A percentile compares a stretch with the other conserved stretches of the same genome.
phyloP scores from a whole-genome alignment of 2,329 filamentous ascomycete species.

The Alternaria brassicae region DNA sequence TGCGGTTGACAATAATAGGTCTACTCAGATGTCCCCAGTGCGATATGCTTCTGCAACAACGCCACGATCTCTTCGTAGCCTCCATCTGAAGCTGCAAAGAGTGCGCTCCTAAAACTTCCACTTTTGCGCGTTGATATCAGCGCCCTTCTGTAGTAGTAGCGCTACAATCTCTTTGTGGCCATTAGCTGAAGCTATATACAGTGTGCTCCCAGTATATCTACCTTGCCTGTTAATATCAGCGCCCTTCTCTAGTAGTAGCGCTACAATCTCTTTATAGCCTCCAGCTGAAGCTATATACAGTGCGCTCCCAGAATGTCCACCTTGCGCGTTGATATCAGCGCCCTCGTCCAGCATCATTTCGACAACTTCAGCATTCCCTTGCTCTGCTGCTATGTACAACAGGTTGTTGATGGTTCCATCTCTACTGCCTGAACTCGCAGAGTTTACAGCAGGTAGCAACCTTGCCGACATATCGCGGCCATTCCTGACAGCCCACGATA shows the following conservation, averaged over 20 bases:
- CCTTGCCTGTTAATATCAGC: background rate
- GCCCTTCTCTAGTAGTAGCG: conserved; percentile 6
- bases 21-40: background rate
- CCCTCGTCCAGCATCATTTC: conserved; percentile 1
- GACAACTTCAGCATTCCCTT: background rate
- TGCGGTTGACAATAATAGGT: background rate
- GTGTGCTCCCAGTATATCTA: background rate
- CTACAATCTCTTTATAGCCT: background rate
- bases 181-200: background rate
- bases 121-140: background rate
- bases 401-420: conserved; percentile 10
- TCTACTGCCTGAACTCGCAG: background rate
- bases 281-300: conserved; percentile 2
- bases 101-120: background rate
- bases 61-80: background rate
- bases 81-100: background rate
- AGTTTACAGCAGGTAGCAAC: background rate
- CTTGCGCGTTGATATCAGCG: background rate
- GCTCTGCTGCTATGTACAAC: conserved; percentile 8
- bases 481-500: background rate
- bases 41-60: background rate
- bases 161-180: background rate
- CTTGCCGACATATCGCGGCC: background rate
- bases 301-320: no score
- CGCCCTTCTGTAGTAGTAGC: conserved; percentile 1